phyloP scores from a whole-genome alignment of 768 basidiomycete species.

The Omphalotus guepiniiformis region DNA sequence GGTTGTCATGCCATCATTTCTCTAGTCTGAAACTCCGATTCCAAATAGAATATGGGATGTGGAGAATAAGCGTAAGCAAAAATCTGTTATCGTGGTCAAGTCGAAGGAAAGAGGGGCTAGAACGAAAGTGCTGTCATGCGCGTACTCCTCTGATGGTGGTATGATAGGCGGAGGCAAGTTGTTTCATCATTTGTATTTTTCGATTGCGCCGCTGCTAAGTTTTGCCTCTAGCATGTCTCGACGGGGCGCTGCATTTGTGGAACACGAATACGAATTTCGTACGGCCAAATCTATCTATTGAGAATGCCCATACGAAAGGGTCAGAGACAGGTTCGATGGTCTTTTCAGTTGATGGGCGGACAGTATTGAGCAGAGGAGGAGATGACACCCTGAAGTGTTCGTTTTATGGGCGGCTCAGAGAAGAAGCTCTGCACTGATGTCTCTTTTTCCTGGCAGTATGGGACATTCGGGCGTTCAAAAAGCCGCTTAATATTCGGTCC shows the following conservation, averaged over 20 bases:
- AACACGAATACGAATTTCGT: conserved; percentile 90
- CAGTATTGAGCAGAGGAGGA: conserved; percentile 84
- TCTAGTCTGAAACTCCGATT: neutral
- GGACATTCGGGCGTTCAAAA: conserved; percentile 90
- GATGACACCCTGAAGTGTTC: conserved; percentile 94
- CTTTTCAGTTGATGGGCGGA: conserved; percentile 86
- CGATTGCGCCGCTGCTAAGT: conserved; percentile 4
- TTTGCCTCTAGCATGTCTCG: conserved; percentile 64
- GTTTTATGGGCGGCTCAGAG: conserved; percentile 28
- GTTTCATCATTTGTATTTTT: conserved; percentile 8
- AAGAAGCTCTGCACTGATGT: neutral
- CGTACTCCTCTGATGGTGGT: conserved; percentile 87
- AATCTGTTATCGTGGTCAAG: conserved; percentile 93
- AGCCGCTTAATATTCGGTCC: conserved; percentile 68
- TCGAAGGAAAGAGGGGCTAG: conserved; percentile 92
- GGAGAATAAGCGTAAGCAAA: conserved; percentile 90
- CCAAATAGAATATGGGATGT: conserved; percentile 84
- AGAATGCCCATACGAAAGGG: conserved; percentile 82
- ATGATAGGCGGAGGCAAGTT: conserved; percentile 79
- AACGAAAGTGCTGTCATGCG: conserved; percentile 85
- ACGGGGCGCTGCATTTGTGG: conserved; percentile 95
- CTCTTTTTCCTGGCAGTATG: conserved; percentile 57
- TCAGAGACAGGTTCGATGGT: conserved; percentile 84
- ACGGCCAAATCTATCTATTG: conserved; percentile 79
- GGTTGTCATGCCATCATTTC: conserved; percentile 2